phyloP scores from a whole-genome alignment of 768 basidiomycete species.

The Macrolepiota fuliginosa region DNA sequence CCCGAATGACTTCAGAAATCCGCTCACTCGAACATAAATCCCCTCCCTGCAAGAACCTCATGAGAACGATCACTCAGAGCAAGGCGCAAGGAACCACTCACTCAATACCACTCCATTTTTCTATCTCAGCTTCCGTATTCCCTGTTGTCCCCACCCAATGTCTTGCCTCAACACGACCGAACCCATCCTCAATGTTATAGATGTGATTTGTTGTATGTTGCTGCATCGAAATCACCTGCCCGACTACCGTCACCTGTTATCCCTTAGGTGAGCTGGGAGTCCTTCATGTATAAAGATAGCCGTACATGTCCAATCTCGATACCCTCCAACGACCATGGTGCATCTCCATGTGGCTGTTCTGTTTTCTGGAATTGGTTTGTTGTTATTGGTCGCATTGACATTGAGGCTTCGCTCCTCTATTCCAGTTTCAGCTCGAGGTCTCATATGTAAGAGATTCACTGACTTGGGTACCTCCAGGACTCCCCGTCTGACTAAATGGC shows the following conservation, averaged over 20 bases:
- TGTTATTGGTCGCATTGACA: constrained; percentile 64
- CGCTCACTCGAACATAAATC: constrained; percentile 79
- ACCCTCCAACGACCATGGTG: constrained; percentile 84
- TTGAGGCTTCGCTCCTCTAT: constrained; percentile 36
- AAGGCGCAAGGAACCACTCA: constrained; percentile 19
- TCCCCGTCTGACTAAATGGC: constrained; percentile 55
- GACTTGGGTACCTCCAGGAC: constrained; percentile 56
- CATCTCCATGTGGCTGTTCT: constrained; percentile 82
- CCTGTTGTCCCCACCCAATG: constrained; percentile 71
- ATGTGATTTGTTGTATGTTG: constrained; percentile 77
- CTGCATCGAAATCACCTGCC: constrained; percentile 63
- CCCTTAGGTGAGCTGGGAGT: constrained; percentile 3
- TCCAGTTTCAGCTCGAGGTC: not conserved
- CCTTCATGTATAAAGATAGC: not conserved
- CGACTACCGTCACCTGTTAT: constrained; percentile 25
- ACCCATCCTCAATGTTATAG: constrained; percentile 84
- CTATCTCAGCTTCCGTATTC: constrained; percentile 50
- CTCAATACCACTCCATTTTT: constrained; percentile 47
- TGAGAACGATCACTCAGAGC: not conserved
- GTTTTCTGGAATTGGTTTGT: constrained; percentile 74
- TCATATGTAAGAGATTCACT: constrained; percentile 12
- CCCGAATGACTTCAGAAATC: constrained; percentile 77
- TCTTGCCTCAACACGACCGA: constrained; percentile 72
- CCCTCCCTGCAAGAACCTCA: constrained; percentile 49
- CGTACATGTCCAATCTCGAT: constrained; percentile 76